Percentiles rank a stretch among this genome's conserved stretches.
Evolutionary conservation across 1,284 basidiomycete genomes (phyloP).

Genomic region (Malassezia sp.): DNA sequence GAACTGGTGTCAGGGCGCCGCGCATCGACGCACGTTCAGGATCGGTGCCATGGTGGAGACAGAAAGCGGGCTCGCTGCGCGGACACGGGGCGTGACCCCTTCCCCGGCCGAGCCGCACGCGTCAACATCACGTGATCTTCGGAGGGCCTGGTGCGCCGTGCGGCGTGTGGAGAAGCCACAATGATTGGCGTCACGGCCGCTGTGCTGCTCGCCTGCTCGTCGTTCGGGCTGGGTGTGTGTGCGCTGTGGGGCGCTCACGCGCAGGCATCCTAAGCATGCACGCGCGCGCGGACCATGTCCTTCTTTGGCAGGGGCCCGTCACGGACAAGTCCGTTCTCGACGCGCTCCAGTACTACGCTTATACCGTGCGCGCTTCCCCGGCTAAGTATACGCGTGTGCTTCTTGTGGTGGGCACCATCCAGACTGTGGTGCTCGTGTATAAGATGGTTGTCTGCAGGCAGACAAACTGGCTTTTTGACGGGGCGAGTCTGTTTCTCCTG

Average conservation of each 20-base stretch:
- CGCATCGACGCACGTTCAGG: slow-evolving; percentile 31
- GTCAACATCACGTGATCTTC: slow-evolving; percentile 8
- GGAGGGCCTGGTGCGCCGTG: background rate
- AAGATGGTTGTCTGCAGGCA: slow-evolving; percentile 37
- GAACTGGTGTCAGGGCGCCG: slow-evolving; percentile 19
- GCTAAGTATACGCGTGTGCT: slow-evolving; percentile 21
- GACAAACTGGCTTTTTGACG: slow-evolving; percentile 46
- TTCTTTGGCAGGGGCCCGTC: slow-evolving; percentile 40
- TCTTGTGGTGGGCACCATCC: slow-evolving; percentile 22
- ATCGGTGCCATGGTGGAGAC: slow-evolving; percentile 30
- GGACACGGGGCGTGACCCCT: background rate
- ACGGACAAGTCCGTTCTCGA: slow-evolving; percentile 28
- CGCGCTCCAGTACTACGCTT: slow-evolving; percentile 39
- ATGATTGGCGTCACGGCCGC: slow-evolving; percentile 27
- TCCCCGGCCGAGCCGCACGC: background rate
- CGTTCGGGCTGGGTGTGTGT: slow-evolving; percentile 37
- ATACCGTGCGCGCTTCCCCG: slow-evolving; percentile 30
- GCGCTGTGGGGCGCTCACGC: no score
- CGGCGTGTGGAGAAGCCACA: background rate
- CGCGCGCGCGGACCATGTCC: slow-evolving; percentile 43
- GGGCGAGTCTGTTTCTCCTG: slow-evolving; percentile 44
- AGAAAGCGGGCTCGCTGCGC: background rate
- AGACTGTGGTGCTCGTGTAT: slow-evolving; percentile 21
- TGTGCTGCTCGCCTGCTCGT: slow-evolving; percentile 21
- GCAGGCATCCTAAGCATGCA: slow-evolving; percentile 41